Evolutionary conservation across 768 basidiomycete genomes (phyloP).

Genomic region (Filobasidium floriforme): DNA sequence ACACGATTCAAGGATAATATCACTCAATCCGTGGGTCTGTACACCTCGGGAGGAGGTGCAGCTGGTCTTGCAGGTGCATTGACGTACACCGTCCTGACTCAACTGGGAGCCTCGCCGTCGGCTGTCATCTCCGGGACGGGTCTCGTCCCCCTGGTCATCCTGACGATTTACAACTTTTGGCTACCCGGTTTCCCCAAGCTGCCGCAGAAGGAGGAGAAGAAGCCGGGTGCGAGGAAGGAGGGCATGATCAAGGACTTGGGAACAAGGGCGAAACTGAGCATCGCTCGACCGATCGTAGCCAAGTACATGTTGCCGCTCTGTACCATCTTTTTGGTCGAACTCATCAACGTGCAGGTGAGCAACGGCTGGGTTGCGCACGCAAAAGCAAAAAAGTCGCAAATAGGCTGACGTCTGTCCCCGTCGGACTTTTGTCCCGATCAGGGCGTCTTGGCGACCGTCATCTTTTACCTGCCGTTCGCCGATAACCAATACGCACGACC

Average conservation of each 20-base stretch:
- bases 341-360: constrained; percentile 20
- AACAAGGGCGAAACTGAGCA: constrained; percentile 16
- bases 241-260: constrained; percentile 23
- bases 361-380: not conserved
- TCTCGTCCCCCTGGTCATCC: constrained; percentile 17
- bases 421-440: not conserved
- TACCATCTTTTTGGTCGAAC: constrained; percentile 17
- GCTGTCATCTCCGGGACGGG: constrained; percentile 24
- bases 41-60: constrained; percentile 22
- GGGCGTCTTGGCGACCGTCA: constrained; percentile 21
- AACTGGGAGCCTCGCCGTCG: constrained; percentile 22
- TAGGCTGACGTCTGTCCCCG: too few relatives aligned
- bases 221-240: constrained; percentile 14
- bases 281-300: constrained; percentile 16
- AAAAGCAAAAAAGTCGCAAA: too few relatives aligned
- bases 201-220: constrained; percentile 12
- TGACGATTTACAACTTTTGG: constrained; percentile 21
- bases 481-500: constrained; percentile 15
- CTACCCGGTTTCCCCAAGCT: constrained; percentile 13
- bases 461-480: constrained; percentile 21
- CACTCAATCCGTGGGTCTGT: constrained; percentile 19
- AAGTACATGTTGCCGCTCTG: constrained; percentile 20
- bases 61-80: constrained; percentile 22
- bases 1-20: constrained; percentile 19
- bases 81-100: constrained; percentile 20